Evolutionary conservation across 139 green algal genomes (phyloP).

Genomic region (Pseudopediastrum boryanum): DNA sequence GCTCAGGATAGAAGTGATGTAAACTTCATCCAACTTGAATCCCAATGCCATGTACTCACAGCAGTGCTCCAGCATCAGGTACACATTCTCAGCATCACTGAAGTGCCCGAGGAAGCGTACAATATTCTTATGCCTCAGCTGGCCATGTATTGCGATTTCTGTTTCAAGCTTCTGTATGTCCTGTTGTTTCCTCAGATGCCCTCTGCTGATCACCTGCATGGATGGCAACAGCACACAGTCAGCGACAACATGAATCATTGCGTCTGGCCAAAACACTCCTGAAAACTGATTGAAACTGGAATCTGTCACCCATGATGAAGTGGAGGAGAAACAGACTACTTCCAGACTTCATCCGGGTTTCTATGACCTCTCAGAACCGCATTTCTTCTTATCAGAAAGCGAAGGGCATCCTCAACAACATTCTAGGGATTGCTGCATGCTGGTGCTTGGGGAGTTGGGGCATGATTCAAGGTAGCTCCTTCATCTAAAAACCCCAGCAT

Average conservation of each 20-base stretch:
- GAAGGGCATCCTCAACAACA: not conserved
- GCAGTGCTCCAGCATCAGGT: conserved; percentile 26
- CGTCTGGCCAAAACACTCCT: not conserved
- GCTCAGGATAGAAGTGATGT: not conserved
- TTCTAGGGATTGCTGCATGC: not conserved
- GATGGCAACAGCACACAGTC: not conserved
- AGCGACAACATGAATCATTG: not conserved
- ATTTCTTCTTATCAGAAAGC: not conserved
- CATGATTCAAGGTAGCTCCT: not conserved
- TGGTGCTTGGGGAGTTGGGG: not conserved
- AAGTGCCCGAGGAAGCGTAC: not conserved
- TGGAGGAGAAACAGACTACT: not conserved
- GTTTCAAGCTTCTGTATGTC: not conserved
- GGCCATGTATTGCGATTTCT: no score
- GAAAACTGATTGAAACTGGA: not conserved
- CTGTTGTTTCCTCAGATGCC: not conserved
- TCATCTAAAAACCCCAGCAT: not conserved
- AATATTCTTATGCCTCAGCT: no score
- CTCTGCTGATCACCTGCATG: not conserved
- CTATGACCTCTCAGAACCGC: not conserved
- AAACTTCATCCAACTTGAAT: not conserved
- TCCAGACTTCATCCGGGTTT: not conserved
- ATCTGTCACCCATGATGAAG: not conserved
- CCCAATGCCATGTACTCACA: conserved; percentile 16
- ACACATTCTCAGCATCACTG: conserved; percentile 11